Percentiles rank a stretch among this genome's conserved stretches.
These are phyloP conservation scores for Catenaria anguillulae DNA, from an alignment of 371 early-diverging fungal species.

Conservation along the genomic window DNA sequence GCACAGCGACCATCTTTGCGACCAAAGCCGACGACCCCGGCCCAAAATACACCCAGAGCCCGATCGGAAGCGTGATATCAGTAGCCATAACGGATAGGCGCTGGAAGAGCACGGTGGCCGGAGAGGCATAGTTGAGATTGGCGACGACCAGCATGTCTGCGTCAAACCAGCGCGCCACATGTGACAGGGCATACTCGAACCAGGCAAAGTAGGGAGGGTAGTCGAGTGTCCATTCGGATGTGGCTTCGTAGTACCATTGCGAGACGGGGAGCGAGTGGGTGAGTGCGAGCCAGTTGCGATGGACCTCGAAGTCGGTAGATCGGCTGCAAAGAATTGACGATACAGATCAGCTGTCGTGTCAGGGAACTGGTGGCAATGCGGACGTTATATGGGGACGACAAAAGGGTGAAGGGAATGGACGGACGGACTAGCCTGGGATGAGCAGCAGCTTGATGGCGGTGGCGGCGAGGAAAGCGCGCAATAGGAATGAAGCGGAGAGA, in stretches of 20 bases:
- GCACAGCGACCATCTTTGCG: background rate
- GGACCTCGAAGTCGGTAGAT: constrained; percentile 97
- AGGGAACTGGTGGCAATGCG: background rate
- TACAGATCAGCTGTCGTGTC: no score
- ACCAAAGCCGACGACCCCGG: no score
- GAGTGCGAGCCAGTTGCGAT: constrained; percentile 95
- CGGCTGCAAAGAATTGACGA: no score
- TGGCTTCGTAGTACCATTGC: constrained; percentile 81
- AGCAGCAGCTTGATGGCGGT: constrained; percentile 12
- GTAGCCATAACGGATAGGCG: constrained; percentile 62
- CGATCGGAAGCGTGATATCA: constrained; percentile 60
- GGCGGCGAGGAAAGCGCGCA: background rate
- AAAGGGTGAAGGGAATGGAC: no score
- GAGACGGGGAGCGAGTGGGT: constrained; percentile 64
- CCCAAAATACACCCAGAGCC: constrained; percentile 38
- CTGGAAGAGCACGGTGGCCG: constrained; percentile 64
- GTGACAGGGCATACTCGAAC: constrained; percentile 69
- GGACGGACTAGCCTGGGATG: constrained; percentile 12
- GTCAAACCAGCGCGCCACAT: constrained; percentile 45
- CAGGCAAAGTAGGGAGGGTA: constrained; percentile 96
- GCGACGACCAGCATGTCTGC: constrained; percentile 56
- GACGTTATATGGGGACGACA: background rate
- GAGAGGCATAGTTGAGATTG: constrained; percentile 48
- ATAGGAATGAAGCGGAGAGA: no score
- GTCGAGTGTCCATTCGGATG: constrained; percentile 92